Percentiles rank a stretch among this genome's conserved stretches.
These are phyloP conservation scores for Candida ponderosae DNA, from an alignment of 805 yeast genomes.

Conservation along the genomic window DNA sequence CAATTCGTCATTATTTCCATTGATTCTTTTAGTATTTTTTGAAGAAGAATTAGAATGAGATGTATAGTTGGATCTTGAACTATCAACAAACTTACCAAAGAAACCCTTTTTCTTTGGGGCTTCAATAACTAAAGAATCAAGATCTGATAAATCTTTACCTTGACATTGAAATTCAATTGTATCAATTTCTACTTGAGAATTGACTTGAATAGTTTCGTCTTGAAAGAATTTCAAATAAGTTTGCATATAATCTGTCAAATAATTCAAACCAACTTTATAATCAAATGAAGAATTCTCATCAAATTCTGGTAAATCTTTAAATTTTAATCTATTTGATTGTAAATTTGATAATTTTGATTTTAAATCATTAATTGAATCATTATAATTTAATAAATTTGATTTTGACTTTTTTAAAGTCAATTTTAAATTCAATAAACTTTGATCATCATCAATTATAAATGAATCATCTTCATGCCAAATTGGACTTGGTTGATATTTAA, in stretches of 20 bases:
- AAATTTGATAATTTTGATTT: constrained; percentile 22
- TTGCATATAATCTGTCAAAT: constrained; percentile 42
- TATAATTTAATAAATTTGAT: constrained; percentile 19
- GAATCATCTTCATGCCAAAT: constrained; percentile 97
- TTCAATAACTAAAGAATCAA: constrained; percentile 39
- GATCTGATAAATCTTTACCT: constrained; percentile 52
- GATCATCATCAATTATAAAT: constrained; percentile 48
- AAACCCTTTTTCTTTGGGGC: constrained; percentile 57
- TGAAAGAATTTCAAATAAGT: constrained; percentile 55
- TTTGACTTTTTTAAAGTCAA: constrained; percentile 37
- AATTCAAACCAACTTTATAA: constrained; percentile 24
- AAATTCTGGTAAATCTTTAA: constrained; percentile 36
- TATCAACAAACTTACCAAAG: constrained; percentile 28
- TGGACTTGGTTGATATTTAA: constrained; percentile 76
- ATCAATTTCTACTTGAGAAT: constrained; percentile 82
- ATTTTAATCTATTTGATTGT: constrained; percentile 23
- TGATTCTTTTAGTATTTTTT: no score
- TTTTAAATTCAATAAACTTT: constrained; percentile 50
- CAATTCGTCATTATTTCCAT: neutral
- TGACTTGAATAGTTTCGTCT: constrained; percentile 68
- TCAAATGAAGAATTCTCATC: constrained; percentile 36
- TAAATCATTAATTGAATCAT: constrained; percentile 22
- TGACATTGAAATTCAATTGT: constrained; percentile 82
- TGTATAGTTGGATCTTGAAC: constrained; percentile 5
- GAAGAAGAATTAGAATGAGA: neutral